Evolutionary conservation across 345 rosid species (phyloP).

Genomic region (Camelina neglecta): DNA sequence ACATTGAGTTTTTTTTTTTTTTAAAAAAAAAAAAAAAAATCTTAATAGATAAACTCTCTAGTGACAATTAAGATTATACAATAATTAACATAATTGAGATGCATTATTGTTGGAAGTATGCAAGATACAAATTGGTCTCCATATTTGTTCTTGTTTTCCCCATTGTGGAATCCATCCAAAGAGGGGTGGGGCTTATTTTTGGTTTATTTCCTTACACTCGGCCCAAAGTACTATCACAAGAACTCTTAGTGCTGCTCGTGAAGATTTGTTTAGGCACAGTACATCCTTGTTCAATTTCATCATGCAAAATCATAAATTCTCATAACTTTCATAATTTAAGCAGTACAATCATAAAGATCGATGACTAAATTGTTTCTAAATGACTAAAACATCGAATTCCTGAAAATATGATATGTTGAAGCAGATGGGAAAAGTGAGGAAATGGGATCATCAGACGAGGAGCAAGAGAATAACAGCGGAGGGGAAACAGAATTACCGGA

Average conservation of each 20-base stretch:
- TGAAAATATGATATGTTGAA: conserved; percentile 19
- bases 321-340: too few species aligned
- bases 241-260: conserved; percentile 6
- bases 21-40: too few species aligned
- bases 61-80: not conserved
- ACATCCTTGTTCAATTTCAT: not conserved
- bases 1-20: not conserved
- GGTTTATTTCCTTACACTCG: not conserved
- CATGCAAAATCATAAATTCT: not conserved
- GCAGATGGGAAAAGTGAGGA: conserved; percentile 88
- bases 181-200: conserved; percentile 33
- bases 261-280: not conserved
- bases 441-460: conserved; percentile 66
- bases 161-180: conserved; percentile 39
- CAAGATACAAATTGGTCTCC: conserved; percentile 19
- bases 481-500: conserved; percentile 73
- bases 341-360: not conserved
- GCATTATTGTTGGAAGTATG: conserved; percentile 20
- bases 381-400: not conserved
- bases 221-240: conserved; percentile 34
- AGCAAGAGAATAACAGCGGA: conserved; percentile 38
- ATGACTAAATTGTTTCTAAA: conserved; percentile 5
- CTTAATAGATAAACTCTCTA: not conserved
- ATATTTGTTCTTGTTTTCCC: conserved; percentile 33
- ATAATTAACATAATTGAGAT: not conserved